Evolutionary conservation across 495 filamentous ascomycete genomes (phyloP).

Genomic region (Emericellopsis terricola): DNA sequence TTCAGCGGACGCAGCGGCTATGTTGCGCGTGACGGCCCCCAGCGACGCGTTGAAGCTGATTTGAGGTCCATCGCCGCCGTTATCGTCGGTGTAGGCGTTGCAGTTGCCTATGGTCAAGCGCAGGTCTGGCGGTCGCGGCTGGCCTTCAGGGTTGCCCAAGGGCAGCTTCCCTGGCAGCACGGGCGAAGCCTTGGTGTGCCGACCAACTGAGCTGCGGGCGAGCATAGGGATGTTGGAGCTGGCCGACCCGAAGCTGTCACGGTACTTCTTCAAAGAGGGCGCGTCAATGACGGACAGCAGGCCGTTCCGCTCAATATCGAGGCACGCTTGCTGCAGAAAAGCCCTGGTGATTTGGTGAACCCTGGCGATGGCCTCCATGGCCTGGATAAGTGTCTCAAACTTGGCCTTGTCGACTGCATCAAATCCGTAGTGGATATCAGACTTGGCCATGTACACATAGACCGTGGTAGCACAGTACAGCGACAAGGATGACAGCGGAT

Average conservation of each 20-base stretch:
- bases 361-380: conserved; percentile 19
- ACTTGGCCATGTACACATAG: conserved; percentile 16
- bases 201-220: conserved; percentile 12
- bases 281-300: conserved; percentile 6
- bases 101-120: conserved; percentile 1
- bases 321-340: conserved; percentile 20
- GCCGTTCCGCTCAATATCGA: conserved; percentile 20
- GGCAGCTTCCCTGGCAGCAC: conserved; percentile 19
- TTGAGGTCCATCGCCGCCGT: neutral
- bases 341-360: conserved; percentile 17
- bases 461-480: conserved; percentile 24
- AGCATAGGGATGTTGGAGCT: conserved; percentile 21
- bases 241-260: neutral
- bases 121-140: neutral
- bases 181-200: conserved; percentile 12
- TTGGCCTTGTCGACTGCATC: conserved; percentile 6
- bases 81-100: neutral
- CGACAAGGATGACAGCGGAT: conserved; percentile 19
- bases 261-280: neutral
- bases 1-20: neutral
- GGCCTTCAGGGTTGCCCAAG: conserved; percentile 11
- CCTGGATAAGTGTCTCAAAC: conserved; percentile 20
- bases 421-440: conserved; percentile 4
- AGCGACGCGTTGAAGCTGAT: neutral
- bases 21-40: conserved; percentile 1